These are phyloP conservation scores for Sarcocystis neurona DNA, from an alignment of 169 alveolate species.

Conservation along the genomic window DNA sequence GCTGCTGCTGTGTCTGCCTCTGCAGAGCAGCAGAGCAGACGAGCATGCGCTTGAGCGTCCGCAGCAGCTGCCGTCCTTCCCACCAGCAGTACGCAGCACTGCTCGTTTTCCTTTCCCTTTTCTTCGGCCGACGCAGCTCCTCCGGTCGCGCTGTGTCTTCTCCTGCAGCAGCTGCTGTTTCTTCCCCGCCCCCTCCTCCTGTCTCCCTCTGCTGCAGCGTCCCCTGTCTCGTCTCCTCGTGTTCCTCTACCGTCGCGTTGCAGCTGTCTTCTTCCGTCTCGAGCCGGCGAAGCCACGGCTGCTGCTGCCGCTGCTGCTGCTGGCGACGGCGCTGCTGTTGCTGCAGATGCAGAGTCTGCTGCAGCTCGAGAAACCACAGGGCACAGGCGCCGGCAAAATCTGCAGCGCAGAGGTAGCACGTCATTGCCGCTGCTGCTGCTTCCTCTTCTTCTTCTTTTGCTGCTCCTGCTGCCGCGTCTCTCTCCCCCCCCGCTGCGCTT, in stretches of 20 bases:
- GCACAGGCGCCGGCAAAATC: slow-evolving; percentile 53
- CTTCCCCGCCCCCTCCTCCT: neutral
- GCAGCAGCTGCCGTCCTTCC: slow-evolving; percentile 23
- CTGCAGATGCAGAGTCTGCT: neutral
- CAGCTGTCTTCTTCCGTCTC: no score
- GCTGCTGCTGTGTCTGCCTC: neutral
- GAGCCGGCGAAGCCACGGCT: slow-evolving; percentile 20
- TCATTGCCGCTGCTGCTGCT: slow-evolving; percentile 30
- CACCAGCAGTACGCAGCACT: no score
- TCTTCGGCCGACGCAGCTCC: no score
- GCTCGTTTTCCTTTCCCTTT: no score
- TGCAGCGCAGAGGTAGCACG: slow-evolving; percentile 39
- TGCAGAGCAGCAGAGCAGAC: slow-evolving; percentile 28
- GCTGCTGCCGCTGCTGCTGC: slow-evolving; percentile 51
- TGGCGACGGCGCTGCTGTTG: no score
- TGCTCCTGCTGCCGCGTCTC: neutral
- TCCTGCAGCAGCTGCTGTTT: neutral
- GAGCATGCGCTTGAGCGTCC: slow-evolving; percentile 46
- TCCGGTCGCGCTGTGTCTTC: neutral
- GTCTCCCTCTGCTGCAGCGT: neutral
- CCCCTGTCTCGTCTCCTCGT: no score
- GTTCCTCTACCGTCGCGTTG: no score
- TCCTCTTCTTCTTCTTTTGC: no score
- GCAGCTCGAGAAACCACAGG: slow-evolving; percentile 54
- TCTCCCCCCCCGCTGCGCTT: slow-evolving; percentile 10